Evolutionary conservation across 2,329 filamentous ascomycete species (phyloP).

Genomic region (Alternaria gansuensis): DNA sequence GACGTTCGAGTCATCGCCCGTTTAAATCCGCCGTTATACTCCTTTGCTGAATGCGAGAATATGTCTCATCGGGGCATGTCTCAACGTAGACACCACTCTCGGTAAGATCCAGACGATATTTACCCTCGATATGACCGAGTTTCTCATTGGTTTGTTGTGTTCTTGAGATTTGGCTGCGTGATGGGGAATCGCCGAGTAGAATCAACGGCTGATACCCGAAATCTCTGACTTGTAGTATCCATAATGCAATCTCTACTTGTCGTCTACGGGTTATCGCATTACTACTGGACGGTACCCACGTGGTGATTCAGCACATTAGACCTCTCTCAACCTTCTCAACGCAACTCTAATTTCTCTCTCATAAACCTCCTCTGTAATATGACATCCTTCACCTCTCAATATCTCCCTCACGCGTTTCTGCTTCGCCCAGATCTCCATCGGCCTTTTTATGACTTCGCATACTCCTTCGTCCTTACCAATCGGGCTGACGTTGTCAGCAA

Average conservation of each 20-base stretch:
- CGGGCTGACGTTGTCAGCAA: background rate
- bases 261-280: background rate
- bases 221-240: too few relatives aligned
- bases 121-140: background rate
- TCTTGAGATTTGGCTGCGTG: background rate
- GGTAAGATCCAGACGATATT: background rate
- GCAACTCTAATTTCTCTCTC: conserved; percentile 14
- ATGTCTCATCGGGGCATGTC: background rate
- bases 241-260: too few relatives aligned
- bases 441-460: background rate
- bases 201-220: too few relatives aligned
- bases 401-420: conserved; percentile 20
- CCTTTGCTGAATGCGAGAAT: too few relatives aligned
- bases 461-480: background rate
- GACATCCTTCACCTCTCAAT: background rate
- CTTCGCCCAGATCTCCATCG: conserved; percentile 12
- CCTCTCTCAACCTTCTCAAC: conserved; percentile 5
- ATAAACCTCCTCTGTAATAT: conserved; percentile 14
- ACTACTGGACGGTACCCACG: background rate
- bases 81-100: background rate
- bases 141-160: background rate
- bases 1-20: background rate
- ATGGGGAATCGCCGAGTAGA: background rate
- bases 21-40: background rate
- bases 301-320: background rate